Conservation (phyloP, 148 eudicot genomes). For the Silene conica region DNA sequence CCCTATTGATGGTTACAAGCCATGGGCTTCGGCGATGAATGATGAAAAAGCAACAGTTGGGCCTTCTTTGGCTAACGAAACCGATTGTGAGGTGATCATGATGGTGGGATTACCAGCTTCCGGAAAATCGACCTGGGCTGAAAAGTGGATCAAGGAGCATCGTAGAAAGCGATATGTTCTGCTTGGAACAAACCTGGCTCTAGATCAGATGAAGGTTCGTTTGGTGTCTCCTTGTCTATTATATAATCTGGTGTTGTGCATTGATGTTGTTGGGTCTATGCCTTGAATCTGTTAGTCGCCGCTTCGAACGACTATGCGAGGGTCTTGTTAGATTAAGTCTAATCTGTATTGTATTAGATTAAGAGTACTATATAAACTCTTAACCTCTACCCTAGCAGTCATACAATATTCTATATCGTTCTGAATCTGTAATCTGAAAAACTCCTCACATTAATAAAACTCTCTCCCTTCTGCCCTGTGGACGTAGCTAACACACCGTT, state of each 20-base stretch:
- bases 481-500: too few relatives aligned
- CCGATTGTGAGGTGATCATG: constrained; percentile 50
- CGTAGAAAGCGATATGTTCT: constrained; percentile 59
- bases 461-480: too few relatives aligned
- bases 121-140: constrained; percentile 76
- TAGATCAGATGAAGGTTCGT: constrained; percentile 72
- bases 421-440: too few relatives aligned
- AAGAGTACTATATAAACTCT: too few relatives aligned
- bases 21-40: constrained; percentile 48
- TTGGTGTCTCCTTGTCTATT: background rate
- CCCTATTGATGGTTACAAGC: constrained; percentile 55
- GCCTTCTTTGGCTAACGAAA: constrained; percentile 35
- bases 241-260: background rate
- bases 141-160: constrained; percentile 52
- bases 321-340: too few relatives aligned
- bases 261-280: too few relatives aligned
- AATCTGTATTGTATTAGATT: too few relatives aligned
- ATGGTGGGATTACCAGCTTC: constrained; percentile 76
- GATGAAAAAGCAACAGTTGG: constrained; percentile 48
- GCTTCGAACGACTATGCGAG: too few relatives aligned
- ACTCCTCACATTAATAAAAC: too few relatives aligned
- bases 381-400: too few relatives aligned
- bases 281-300: too few relatives aligned
- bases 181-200: constrained; percentile 59
- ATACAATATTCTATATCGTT: too few relatives aligned